phyloP scores from a whole-genome alignment of 2,329 filamentous ascomycete genomes.

The Zasmidium angulare region DNA sequence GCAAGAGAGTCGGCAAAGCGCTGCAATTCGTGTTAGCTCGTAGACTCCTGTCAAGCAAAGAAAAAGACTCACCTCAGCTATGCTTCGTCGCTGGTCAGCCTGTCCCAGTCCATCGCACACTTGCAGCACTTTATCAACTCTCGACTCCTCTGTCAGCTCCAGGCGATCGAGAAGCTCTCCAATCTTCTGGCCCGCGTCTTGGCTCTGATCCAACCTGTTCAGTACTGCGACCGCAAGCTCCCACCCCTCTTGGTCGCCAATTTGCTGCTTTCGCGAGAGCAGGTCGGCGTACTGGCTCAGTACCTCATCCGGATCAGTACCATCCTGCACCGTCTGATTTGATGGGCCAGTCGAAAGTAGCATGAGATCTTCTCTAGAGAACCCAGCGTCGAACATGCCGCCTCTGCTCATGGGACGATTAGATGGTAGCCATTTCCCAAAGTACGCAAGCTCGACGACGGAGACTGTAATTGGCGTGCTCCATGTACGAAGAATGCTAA shows the following conservation, averaged over 20 bases:
- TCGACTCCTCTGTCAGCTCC: conserved; percentile 66
- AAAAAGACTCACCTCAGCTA: conserved; percentile 70
- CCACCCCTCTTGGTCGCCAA: conserved; percentile 66
- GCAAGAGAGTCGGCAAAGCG: conserved; percentile 79
- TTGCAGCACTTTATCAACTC: conserved; percentile 78
- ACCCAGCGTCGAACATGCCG: conserved; percentile 57
- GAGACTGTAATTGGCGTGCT: conserved; percentile 77
- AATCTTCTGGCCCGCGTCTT: conserved; percentile 71
- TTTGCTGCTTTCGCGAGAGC: conserved; percentile 43
- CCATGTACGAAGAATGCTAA: conserved; percentile 74
- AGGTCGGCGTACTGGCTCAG: conserved; percentile 74
- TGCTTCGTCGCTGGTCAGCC: conserved; percentile 72
- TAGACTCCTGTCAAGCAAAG: conserved; percentile 22
- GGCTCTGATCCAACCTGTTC: conserved; percentile 73
- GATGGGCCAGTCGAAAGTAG: conserved; percentile 68
- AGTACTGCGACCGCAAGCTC: conserved; percentile 82
- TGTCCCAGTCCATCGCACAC: conserved; percentile 78
- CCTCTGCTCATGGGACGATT: conserved; percentile 52
- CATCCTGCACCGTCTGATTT: conserved; percentile 55
- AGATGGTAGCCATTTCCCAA: conserved; percentile 75
- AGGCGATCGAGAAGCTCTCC: conserved; percentile 71
- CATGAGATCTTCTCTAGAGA: conserved; percentile 83
- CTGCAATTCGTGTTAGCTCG: conserved; percentile 44
- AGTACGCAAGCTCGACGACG: conserved; percentile 78
- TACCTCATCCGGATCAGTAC: conserved; percentile 81